These are phyloP conservation scores for Aspergillus brunneoviolaceus DNA, from an alignment of 2,329 filamentous ascomycete species.

Conservation along the genomic window DNA sequence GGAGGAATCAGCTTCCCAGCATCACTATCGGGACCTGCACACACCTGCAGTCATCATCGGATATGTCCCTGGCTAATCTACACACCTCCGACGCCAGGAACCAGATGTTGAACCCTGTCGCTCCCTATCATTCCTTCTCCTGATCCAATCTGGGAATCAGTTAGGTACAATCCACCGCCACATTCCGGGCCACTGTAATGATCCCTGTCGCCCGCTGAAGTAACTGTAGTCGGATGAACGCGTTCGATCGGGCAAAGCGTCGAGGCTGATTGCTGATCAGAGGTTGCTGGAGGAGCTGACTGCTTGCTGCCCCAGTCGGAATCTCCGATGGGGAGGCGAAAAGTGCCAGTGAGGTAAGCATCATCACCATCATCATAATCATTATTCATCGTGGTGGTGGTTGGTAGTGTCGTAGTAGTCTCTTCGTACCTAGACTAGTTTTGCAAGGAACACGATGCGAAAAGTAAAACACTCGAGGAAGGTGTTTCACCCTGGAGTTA, in stretches of 20 bases:
- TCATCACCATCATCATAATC: too few species aligned
- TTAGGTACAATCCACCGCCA: not conserved
- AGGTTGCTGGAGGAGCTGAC: not conserved
- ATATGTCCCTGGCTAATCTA: not conserved
- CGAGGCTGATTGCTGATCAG: too few species aligned
- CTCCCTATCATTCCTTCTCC: not conserved
- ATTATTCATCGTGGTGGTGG: too few species aligned
- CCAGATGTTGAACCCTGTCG: not conserved
- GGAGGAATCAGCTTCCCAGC: not conserved
- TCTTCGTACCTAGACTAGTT: not conserved
- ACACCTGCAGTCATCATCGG: not conserved
- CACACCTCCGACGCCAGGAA: conserved; percentile 6
- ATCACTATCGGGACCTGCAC: not conserved
- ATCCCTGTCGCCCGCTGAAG: not conserved
- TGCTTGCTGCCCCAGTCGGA: not conserved
- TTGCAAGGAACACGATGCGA: not conserved
- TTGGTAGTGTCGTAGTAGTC: not conserved
- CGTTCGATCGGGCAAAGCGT: not conserved
- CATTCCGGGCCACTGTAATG: conserved; percentile 3
- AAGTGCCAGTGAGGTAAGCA: not conserved
- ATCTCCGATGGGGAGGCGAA: not conserved
- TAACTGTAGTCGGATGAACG: not conserved
- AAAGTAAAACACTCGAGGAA: conserved; percentile 7
- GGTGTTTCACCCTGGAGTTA: conserved; percentile 15
- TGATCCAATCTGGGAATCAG: not conserved